Conservation (phyloP, 352 stramenopile species). For the Pythium pyrilobum region DNA sequence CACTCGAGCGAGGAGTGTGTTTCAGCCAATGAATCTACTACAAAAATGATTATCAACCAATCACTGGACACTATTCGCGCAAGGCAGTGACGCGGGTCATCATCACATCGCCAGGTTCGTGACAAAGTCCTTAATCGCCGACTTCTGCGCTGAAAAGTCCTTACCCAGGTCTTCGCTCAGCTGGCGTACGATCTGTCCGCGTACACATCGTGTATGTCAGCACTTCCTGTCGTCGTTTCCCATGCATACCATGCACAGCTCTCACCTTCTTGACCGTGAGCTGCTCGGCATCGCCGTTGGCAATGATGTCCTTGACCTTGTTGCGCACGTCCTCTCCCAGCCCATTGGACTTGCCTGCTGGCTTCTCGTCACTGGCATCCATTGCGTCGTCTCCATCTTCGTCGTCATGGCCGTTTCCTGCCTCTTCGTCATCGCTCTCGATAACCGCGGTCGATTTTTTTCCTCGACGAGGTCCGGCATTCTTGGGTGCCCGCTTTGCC, state of each 20-base stretch:
- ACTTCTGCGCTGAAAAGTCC: constrained; percentile 67
- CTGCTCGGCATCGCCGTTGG: constrained; percentile 63
- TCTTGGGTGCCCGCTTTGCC: constrained; percentile 11
- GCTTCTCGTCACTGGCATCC: not conserved
- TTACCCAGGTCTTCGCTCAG: constrained; percentile 58
- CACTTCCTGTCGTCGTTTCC: not conserved
- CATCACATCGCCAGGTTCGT: constrained; percentile 28
- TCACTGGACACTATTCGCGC: constrained; percentile 7
- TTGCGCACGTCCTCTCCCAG: constrained; percentile 46
- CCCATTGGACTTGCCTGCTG: constrained; percentile 7
- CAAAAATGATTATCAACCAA: constrained; percentile 17
- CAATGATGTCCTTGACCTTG: constrained; percentile 79
- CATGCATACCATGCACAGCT: too few species aligned
- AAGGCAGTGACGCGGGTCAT: not conserved
- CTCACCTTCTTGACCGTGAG: constrained; percentile 81
- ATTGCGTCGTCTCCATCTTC: constrained; percentile 14
- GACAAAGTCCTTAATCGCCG: constrained; percentile 80
- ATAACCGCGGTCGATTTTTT: constrained; percentile 19
- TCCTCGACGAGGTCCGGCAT: not conserved
- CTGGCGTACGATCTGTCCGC: constrained; percentile 59
- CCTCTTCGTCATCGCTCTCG: constrained; percentile 19
- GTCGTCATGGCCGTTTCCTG: constrained; percentile 17
- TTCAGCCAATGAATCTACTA: constrained; percentile 16
- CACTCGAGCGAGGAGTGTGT: not conserved
- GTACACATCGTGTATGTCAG: not conserved